Evolutionary conservation across 2,329 filamentous ascomycete species (phyloP), one percentile per base, ranked within the genome.

Genomic region (Penicillium expansum): DNA sequence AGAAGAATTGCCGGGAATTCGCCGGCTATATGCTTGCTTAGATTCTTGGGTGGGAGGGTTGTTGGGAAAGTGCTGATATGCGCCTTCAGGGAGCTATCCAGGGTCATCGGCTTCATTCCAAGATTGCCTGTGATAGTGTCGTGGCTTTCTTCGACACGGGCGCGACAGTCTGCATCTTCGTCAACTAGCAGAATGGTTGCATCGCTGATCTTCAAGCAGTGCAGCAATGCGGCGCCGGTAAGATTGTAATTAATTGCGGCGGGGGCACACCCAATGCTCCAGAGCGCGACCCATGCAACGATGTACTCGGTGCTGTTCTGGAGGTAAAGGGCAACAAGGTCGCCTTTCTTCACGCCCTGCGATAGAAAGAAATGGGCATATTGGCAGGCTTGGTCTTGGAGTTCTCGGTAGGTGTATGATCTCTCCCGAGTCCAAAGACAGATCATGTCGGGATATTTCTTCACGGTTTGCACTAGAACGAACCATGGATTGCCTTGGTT

Each of bases 201-300:
- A 4, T 79, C 79, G 48, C 82, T 83, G 51, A 88, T 79, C 58
- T 78, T 79, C 35, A 90, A 68, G 52, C 86, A 90, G 71, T 90
- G 87, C 44, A 89, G 65, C 61, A 91, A 71, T 1, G 86, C 83
- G 61, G 86, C 81, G 0, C 83, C 84, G 8, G 81, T 78, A 8
- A 91, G 75, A 66, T 90, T 86, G 69, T 87, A 84, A 69, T 91
- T 91, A 69, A 91, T 86, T 72, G 88, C 81, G 0, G 88, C 87
- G 0, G 88, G 88, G 0, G 85, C 86, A 14, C 84, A 84, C 4
- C 88, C 88, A 54, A 90, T 82, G 10, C 84, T 81, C 79, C 83
- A 83, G 3, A 87, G 74, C 0, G 83, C 87, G 39, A 90, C 67
- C 83, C 86, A 88, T 3, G 82, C 81, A 48, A 88, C 83, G 9